Percentiles rank a stretch among this genome's conserved stretches.
phyloP scores from a whole-genome alignment of 805 yeast species.

The Candida sithepensis region DNA sequence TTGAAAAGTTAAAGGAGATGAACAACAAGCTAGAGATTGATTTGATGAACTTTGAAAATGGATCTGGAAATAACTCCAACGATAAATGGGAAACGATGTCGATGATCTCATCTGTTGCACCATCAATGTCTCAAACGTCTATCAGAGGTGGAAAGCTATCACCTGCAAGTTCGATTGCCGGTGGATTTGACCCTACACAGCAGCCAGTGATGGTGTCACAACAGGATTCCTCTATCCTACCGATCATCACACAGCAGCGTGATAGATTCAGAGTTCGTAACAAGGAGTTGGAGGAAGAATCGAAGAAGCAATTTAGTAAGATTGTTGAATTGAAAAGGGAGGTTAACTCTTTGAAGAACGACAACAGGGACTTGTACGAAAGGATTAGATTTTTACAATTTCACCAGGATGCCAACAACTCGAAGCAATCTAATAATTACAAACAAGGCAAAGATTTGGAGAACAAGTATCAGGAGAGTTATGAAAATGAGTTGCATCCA shows the following conservation, averaged over 20 bases:
- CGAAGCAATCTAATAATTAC: not conserved
- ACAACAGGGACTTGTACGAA: constrained; percentile 78
- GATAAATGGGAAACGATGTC: constrained; percentile 62
- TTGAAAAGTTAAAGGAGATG: constrained; percentile 39
- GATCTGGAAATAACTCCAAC: constrained; percentile 26
- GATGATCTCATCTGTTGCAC: constrained; percentile 57
- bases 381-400: constrained; percentile 65
- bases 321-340: constrained; percentile 64
- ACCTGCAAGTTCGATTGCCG: constrained; percentile 51
- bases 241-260: constrained; percentile 90
- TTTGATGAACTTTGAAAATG: constrained; percentile 53
- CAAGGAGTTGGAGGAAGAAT: constrained; percentile 78
- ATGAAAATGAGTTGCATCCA: constrained; percentile 79
- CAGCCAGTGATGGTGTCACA: not conserved
- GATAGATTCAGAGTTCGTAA: constrained; percentile 86
- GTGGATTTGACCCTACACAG: constrained; percentile 27
- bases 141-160: constrained; percentile 35
- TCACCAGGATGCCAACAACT: constrained; percentile 31
- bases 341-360: constrained; percentile 58
- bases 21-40: constrained; percentile 74
- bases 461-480: constrained; percentile 54
- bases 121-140: constrained; percentile 10
- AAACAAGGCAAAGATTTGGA: constrained; percentile 40
- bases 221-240: constrained; percentile 49
- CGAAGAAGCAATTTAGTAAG: constrained; percentile 51